These are phyloP conservation scores for Penicillium sclerotigenum DNA, from an alignment of 2,329 filamentous ascomycete genomes.

Conservation along the genomic window DNA sequence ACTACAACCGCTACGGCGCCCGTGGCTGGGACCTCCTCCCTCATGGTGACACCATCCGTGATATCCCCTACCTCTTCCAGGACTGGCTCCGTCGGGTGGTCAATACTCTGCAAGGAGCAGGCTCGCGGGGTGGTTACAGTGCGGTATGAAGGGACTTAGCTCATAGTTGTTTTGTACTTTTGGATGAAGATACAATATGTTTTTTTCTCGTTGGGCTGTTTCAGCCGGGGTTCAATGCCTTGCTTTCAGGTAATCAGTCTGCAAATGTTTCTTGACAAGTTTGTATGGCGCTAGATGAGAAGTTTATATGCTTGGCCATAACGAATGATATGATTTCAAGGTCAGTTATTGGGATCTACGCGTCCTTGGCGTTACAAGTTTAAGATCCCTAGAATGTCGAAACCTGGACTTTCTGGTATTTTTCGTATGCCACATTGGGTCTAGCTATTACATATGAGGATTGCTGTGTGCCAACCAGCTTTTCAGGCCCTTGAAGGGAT, in stretches of 20 bases:
- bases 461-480: not conserved
- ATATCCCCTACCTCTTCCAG: constrained; percentile 86
- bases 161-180: constrained; percentile 4
- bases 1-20: constrained; percentile 95
- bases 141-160: constrained; percentile 64
- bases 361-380: not conserved
- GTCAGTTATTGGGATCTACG: not conserved
- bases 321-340: constrained; percentile 1
- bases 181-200: not conserved
- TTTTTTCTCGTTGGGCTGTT: not conserved
- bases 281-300: constrained; percentile 4
- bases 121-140: constrained; percentile 86
- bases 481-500: no score
- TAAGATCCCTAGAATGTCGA: not conserved
- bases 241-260: not conserved
- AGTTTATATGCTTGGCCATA: constrained; percentile 4
- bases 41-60: constrained; percentile 86
- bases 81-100: constrained; percentile 79
- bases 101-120: constrained; percentile 78
- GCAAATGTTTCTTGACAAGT: not conserved
- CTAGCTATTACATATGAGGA: not conserved
- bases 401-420: not conserved
- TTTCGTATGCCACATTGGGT: not conserved
- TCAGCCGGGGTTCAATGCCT: not conserved
- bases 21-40: constrained; percentile 93